Conservation (phyloP, 257 asterid genomes). For the Solanum lycopersicoides region DNA sequence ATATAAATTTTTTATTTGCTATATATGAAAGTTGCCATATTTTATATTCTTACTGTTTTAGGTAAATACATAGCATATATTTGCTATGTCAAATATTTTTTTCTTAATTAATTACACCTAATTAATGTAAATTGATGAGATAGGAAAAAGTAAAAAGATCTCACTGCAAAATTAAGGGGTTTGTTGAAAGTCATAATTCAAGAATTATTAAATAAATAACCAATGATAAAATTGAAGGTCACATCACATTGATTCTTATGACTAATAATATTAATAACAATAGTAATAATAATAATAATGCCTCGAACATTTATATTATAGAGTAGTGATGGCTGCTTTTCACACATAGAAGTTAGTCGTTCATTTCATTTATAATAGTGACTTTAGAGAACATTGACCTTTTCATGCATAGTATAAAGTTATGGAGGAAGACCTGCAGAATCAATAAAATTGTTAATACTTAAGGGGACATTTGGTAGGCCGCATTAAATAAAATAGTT, state of each 20-base stretch:
- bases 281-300: not conserved
- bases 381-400: not conserved
- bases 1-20: too few relatives aligned
- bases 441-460: not conserved
- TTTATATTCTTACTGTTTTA: too few relatives aligned
- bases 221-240: slow-evolving; percentile 1
- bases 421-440: not conserved
- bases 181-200: not conserved
- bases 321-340: not conserved
- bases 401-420: not conserved
- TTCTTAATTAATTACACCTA: not conserved
- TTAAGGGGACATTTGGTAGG: too few relatives aligned
- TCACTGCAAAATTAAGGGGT: not conserved
- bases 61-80: not conserved
- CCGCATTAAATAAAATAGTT: too few relatives aligned
- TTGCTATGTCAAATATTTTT: not conserved
- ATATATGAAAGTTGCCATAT: too few relatives aligned
- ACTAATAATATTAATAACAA: not conserved
- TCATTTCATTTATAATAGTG: not conserved
- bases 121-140: not conserved
- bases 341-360: not conserved
- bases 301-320: not conserved
- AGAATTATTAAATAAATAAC: not conserved
- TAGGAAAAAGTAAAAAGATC: not conserved
- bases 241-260: slow-evolving; percentile 14